Conservation (phyloP, 495 filamentous ascomycete species). For the Annulohypoxylon bovei region DNA sequence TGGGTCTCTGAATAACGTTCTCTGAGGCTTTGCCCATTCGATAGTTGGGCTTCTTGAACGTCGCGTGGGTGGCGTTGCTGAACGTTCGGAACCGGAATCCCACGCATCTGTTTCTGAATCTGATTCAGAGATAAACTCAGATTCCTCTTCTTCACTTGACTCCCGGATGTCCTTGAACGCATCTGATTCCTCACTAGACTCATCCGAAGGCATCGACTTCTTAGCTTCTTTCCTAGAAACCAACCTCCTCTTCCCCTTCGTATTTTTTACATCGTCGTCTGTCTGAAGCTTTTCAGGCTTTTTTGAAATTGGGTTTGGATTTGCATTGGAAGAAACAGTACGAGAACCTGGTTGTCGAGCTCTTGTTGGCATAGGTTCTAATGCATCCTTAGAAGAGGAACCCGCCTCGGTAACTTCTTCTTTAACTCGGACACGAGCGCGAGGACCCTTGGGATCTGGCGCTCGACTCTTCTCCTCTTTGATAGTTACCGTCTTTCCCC, state of each 20-base stretch:
- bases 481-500: neutral
- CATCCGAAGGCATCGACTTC: neutral
- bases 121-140: constrained; percentile 36
- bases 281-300: neutral
- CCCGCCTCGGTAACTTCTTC: constrained; percentile 3
- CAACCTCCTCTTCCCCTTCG: neutral
- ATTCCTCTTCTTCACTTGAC: constrained; percentile 25
- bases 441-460: constrained; percentile 8
- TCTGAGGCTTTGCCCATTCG: constrained; percentile 33
- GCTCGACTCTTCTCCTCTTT: neutral
- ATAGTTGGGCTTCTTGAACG: constrained; percentile 29
- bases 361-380: constrained; percentile 3
- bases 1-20: constrained; percentile 25
- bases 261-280: neutral
- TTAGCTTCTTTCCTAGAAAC: neutral
- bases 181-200: constrained; percentile 17
- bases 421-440: neutral
- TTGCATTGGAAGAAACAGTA: neutral
- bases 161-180: neutral
- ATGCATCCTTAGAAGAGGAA: neutral
- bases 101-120: constrained; percentile 33
- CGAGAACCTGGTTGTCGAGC: constrained; percentile 1
- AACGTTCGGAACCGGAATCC: constrained; percentile 37
- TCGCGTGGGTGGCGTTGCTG: constrained; percentile 19
- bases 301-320: neutral